Percentiles rank a stretch among this genome's conserved stretches.
Conservation (phyloP, 805 yeast genomes). For the Diddensiella santjacobensis region DNA sequence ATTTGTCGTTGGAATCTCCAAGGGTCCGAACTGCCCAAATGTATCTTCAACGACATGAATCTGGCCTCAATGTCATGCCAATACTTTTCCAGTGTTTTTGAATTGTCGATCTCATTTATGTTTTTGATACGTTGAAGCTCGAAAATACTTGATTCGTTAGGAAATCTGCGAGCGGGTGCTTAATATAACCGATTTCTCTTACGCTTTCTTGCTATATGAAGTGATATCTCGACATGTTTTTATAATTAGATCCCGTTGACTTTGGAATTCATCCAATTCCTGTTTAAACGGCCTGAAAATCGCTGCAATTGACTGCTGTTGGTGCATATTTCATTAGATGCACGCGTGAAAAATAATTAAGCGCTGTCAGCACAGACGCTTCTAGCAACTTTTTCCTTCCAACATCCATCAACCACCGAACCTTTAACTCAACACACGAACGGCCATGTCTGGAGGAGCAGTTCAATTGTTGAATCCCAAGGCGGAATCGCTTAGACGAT, state of each 20-base stretch:
- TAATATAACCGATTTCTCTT: slow-evolving; percentile 5
- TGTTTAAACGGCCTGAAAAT: slow-evolving; percentile 6
- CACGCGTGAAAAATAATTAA: not conserved
- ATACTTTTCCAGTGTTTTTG: not conserved
- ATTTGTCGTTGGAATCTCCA: slow-evolving; percentile 21
- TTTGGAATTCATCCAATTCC: slow-evolving; percentile 30
- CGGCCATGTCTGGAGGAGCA: slow-evolving; percentile 24
- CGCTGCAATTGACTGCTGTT: not conserved
- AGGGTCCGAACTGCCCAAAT: slow-evolving; percentile 8
- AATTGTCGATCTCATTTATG: not conserved
- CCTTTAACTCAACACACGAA: not conserved
- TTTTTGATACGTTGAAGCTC: slow-evolving; percentile 23
- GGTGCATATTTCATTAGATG: too few species aligned
- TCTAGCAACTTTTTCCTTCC: not conserved
- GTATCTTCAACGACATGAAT: slow-evolving; percentile 7
- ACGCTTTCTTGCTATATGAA: slow-evolving; percentile 38
- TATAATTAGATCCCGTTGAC: slow-evolving; percentile 35
- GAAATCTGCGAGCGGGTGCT: not conserved
- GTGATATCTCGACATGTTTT: slow-evolving; percentile 39
- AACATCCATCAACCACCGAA: not conserved
- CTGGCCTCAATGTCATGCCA: slow-evolving; percentile 6
- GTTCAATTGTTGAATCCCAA: slow-evolving; percentile 91
- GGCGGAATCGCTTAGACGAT: slow-evolving; percentile 94
- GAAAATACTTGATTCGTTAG: slow-evolving; percentile 18
- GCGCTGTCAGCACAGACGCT: not conserved